Percentiles rank a stretch among this genome's conserved stretches.
phyloP scores from a whole-genome alignment of 2,329 filamentous ascomycete species.

The Sphaerulina populicola region DNA sequence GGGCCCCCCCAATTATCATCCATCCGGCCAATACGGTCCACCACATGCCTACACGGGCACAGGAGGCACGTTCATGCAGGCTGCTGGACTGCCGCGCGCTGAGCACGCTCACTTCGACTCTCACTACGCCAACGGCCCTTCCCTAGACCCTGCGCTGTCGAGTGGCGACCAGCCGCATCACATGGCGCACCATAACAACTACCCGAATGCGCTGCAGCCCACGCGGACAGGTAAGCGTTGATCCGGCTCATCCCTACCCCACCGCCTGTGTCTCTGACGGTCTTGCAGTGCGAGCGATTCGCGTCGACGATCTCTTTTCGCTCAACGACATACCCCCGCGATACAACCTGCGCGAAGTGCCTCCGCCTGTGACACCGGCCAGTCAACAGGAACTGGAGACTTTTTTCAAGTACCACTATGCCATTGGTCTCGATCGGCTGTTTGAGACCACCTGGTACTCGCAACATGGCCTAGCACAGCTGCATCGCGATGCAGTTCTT shows the following conservation, averaged over 20 bases:
- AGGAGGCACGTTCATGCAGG: conserved; percentile 15
- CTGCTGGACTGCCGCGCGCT: conserved; percentile 6
- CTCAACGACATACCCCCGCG: conserved; percentile 21
- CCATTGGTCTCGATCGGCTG: conserved; percentile 62
- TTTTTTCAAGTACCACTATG: conserved; percentile 69
- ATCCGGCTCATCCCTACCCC: neutral
- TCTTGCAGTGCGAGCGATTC: conserved; percentile 41
- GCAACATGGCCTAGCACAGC: conserved; percentile 44
- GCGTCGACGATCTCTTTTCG: conserved; percentile 52
- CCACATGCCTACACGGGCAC: conserved; percentile 15
- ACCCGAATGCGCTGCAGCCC: conserved; percentile 22
- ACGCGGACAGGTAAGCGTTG: conserved; percentile 26
- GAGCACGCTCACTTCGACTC: conserved; percentile 6
- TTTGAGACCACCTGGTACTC: conserved; percentile 80
- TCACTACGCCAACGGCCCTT: conserved; percentile 37
- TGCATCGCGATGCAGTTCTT: conserved; percentile 51
- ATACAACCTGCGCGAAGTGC: conserved; percentile 18
- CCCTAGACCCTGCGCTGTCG: conserved; percentile 61
- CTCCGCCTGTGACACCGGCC: conserved; percentile 38
- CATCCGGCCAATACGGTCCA: conserved; percentile 13
- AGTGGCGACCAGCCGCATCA: conserved; percentile 24
- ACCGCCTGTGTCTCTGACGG: conserved; percentile 1
- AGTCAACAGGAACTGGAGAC: conserved; percentile 61
- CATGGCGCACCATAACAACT: conserved; percentile 23
- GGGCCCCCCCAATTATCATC: conserved; percentile 1